Evolutionary conservation across 2,329 filamentous ascomycete genomes (phyloP).

Genomic region (Cercospora sp.): DNA sequence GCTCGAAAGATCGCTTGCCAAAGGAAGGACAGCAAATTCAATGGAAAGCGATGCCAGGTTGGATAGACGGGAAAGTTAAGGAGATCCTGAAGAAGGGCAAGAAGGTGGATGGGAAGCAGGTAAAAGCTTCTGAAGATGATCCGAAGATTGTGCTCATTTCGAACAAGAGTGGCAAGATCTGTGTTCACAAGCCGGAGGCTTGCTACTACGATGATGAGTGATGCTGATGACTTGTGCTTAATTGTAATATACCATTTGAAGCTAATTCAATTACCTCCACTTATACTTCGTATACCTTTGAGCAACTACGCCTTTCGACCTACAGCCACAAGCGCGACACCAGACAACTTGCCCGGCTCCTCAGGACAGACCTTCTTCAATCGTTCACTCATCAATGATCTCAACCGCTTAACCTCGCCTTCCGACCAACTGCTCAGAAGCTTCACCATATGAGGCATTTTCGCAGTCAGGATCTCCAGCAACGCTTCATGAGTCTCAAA

Average conservation of each 20-base stretch:
- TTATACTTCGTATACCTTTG: not conserved
- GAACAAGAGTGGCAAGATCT: constrained; percentile 43
- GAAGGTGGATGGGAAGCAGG: constrained; percentile 44
- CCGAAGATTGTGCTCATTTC: constrained; percentile 46
- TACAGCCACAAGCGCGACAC: constrained; percentile 31
- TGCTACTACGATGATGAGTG: constrained; percentile 42
- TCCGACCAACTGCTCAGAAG: constrained; percentile 28
- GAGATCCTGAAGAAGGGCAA: constrained; percentile 46
- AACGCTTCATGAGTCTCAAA: constrained; percentile 22
- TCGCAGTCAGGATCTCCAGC: constrained; percentile 24
- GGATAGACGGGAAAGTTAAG: constrained; percentile 45
- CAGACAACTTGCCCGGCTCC: constrained; percentile 32
- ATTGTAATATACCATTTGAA: not conserved
- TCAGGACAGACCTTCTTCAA: constrained; percentile 26
- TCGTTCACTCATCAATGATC: constrained; percentile 23
- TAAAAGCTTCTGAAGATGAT: constrained; percentile 46
- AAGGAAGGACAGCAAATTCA: constrained; percentile 45
- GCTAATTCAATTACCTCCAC: too few species aligned
- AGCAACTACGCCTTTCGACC: constrained; percentile 27
- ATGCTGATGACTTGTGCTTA: not conserved
- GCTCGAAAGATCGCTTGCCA: constrained; percentile 41
- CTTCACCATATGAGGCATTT: constrained; percentile 32
- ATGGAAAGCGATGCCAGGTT: constrained; percentile 45
- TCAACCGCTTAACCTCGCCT: constrained; percentile 27
- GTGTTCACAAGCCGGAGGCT: constrained; percentile 47